phyloP scores from a whole-genome alignment of 495 filamentous ascomycete species.

The Coniosporium apollinis region DNA sequence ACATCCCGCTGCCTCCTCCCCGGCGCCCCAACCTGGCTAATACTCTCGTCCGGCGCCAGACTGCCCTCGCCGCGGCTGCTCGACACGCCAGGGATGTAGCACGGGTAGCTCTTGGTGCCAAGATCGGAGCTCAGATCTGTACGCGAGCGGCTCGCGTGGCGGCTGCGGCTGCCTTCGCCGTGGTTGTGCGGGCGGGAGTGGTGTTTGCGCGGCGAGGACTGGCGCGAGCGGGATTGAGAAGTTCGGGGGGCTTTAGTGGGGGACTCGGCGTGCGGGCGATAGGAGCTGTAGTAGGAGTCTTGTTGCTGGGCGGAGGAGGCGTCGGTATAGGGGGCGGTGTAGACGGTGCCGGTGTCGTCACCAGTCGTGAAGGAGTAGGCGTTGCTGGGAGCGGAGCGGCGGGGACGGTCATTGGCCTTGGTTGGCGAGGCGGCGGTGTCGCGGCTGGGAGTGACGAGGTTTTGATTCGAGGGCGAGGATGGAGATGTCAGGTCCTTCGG shows the following conservation, averaged over 20 bases:
- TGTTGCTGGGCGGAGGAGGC: slow-evolving; percentile 4
- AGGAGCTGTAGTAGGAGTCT: slow-evolving; percentile 18
- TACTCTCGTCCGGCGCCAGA: slow-evolving; percentile 24
- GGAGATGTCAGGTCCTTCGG: slow-evolving; percentile 5
- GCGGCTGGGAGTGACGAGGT: no score
- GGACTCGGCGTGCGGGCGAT: slow-evolving; percentile 11
- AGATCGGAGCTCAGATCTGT: slow-evolving; percentile 33
- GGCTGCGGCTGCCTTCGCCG: slow-evolving; percentile 4
- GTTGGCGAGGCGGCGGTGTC: neutral
- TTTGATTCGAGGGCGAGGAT: slow-evolving; percentile 1
- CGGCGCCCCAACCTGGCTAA: slow-evolving; percentile 12
- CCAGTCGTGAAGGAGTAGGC: slow-evolving; percentile 22
- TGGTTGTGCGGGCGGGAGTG: slow-evolving; percentile 4
- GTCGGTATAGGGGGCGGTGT: slow-evolving; percentile 7
- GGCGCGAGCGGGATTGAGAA: slow-evolving; percentile 7
- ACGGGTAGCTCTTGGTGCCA: slow-evolving; percentile 68
- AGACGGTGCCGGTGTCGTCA: slow-evolving; percentile 15
- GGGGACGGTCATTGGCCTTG: no score
- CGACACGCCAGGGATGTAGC: slow-evolving; percentile 59
- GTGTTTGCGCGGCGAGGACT: slow-evolving; percentile 13
- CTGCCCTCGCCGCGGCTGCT: slow-evolving; percentile 27
- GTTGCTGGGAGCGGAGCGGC: slow-evolving; percentile 11
- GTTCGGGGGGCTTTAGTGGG: slow-evolving; percentile 3
- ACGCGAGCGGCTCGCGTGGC: neutral
- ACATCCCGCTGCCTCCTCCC: slow-evolving; percentile 12